phyloP scores from a whole-genome alignment of 139 green algal genomes.

The Chlamydomonas asymmetrica region DNA sequence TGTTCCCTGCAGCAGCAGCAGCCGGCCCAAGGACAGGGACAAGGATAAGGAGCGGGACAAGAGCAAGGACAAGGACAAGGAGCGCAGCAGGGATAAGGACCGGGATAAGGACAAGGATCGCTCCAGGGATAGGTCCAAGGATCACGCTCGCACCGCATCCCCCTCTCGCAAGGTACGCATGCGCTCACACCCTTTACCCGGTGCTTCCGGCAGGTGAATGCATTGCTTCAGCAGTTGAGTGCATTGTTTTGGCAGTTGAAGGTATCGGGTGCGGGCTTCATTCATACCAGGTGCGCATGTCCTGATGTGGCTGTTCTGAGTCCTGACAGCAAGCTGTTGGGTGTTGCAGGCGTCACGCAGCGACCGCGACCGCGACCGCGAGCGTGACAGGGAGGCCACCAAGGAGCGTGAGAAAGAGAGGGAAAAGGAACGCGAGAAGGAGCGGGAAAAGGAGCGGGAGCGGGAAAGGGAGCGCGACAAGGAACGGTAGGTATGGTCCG shows the following conservation, averaged over 20 bases:
- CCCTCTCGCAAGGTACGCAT: not conserved
- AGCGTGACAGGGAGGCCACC: not conserved
- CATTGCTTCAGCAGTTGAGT: not conserved
- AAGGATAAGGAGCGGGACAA: not conserved
- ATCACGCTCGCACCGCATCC: not conserved
- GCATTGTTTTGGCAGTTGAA: not conserved
- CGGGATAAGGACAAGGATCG: conserved; percentile 1
- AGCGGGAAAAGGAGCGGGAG: not conserved
- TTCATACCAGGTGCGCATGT: not conserved
- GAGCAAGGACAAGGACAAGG: not conserved
- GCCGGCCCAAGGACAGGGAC: not conserved
- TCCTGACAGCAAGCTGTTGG: not conserved
- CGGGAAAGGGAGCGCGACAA: not conserved
- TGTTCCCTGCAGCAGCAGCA: too few relatives aligned
- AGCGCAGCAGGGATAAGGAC: conserved; percentile 1
- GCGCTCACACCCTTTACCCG: not conserved
- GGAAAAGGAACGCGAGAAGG: not conserved
- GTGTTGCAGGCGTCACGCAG: not conserved
- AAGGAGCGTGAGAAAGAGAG: not conserved
- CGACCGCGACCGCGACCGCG: conserved; percentile 1
- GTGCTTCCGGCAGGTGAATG: too few relatives aligned
- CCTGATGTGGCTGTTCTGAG: not conserved
- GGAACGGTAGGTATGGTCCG: not conserved
- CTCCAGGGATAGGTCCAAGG: not conserved
- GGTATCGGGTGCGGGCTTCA: not conserved